Evolutionary conservation across 116 monocot genomes (phyloP), one percentile per base, ranked within the genome.

Genomic region (Dioscorea cayenensis): DNA sequence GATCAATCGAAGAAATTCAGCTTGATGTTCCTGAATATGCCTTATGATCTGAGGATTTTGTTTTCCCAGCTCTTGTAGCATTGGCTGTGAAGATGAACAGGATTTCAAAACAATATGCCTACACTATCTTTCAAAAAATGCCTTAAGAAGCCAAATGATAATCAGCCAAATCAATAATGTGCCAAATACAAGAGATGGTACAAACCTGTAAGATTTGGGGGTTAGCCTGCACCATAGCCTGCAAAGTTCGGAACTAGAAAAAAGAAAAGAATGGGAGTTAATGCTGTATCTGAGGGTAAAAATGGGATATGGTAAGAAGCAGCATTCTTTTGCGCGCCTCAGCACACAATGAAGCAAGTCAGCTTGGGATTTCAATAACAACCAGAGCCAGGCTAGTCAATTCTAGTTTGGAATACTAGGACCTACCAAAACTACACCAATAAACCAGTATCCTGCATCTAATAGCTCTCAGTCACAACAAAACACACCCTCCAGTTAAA

Each of bases 61-160:
- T 71, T 90, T 96, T 32, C 87, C 86, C 35, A 96, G 77, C 65
- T 96, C 99, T 86, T 94, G 94, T 66, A 99, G 94, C 84, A 99
- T 86, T 19, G 99, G 99, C 99, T 99, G 68, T 20, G 62, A 23
- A 27, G 20, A 62, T 6, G 63, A 49, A 23, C 20, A 69, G 32
- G 22, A 36, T 55, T 16, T 32, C 22, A 68, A 61, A 3, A 63
- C 36, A 13, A 58, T 38, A 58, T 64, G 19, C 35, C 16, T 43
- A 1, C 6, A 43, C 5, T 43, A 43, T 43, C 43, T 10, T 43
- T 6, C 4, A 6, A 43, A 43, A 43, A 43, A 5, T 43, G 32
- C 12, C 14, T 20, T 51, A 27, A 36, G 6, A 49, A 59, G 69
- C 43, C 37, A 64, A 43, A 21, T 49, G 32, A 51, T 63, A 36